A percentile compares a stretch with the other conserved stretches of the same genome.
These are phyloP conservation scores for Diplodia mutila DNA, from an alignment of 2,329 filamentous ascomycete genomes.

Conservation along the genomic window DNA sequence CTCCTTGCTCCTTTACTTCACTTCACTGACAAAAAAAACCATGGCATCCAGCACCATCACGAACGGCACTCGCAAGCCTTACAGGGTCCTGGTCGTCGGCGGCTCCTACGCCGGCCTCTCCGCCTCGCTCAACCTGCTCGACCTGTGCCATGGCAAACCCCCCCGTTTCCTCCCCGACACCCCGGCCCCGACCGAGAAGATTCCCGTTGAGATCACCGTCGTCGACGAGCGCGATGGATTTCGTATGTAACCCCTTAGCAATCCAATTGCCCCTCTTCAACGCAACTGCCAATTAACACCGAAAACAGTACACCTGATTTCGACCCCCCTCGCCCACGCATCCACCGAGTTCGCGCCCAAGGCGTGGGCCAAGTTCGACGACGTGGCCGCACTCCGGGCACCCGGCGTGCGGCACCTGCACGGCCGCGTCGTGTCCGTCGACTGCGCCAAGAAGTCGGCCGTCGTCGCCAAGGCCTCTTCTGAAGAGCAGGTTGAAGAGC, in stretches of 20 bases:
- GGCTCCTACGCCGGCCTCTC: conserved; percentile 75
- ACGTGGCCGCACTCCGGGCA: conserved; percentile 1
- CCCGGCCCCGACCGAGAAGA: conserved; percentile 47
- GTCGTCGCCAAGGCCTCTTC: neutral
- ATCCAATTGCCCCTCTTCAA: conserved; percentile 55
- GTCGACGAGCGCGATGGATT: conserved; percentile 83
- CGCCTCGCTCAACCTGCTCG: conserved; percentile 67
- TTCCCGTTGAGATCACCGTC: conserved; percentile 68
- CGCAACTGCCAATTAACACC: conserved; percentile 55
- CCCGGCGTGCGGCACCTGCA: conserved; percentile 12
- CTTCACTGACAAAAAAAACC: neutral
- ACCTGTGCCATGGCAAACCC: conserved; percentile 60
- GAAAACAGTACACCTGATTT: conserved; percentile 36
- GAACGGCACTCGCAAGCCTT: conserved; percentile 1
- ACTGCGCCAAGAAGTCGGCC: conserved; percentile 9
- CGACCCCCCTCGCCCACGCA: conserved; percentile 1
- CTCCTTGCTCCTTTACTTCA: neutral
- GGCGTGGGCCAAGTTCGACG: conserved; percentile 2
- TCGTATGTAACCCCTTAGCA: conserved; percentile 64
- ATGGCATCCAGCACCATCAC: conserved; percentile 5
- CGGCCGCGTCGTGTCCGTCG: conserved; percentile 12
- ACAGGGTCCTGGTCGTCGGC: conserved; percentile 65
- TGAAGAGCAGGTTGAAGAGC: conserved; percentile 28
- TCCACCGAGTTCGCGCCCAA: conserved; percentile 8
- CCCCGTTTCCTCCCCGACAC: neutral